Percentiles rank a stretch among this genome's conserved stretches.
Evolutionary conservation across 176 grass and related monocot species (phyloP).

Genomic region (Bothriochloa decipiens): DNA sequence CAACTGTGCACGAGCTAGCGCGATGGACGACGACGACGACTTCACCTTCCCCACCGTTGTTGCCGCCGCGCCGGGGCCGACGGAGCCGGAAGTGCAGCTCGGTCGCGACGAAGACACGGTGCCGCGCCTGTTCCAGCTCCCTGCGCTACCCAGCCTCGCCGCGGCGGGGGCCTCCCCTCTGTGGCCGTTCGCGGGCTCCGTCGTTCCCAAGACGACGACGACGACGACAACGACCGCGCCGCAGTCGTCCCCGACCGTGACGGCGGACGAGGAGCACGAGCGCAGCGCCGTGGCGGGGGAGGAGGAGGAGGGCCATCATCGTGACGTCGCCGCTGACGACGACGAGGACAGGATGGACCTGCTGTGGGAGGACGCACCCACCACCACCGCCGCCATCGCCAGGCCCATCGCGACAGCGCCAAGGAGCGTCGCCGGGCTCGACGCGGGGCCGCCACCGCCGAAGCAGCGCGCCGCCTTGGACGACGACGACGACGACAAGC

Average conservation of each 20-base stretch:
- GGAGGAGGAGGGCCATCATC: too few relatives aligned
- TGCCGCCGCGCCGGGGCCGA: neutral
- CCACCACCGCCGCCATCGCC: too few relatives aligned
- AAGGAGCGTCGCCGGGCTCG: neutral
- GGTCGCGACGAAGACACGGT: neutral
- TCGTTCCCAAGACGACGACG: neutral
- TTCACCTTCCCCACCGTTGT: constrained; percentile 42
- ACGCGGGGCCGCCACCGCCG: neutral
- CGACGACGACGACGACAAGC: neutral
- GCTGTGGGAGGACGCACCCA: constrained; percentile 1
- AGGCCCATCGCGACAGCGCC: neutral
- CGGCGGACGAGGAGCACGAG: neutral
- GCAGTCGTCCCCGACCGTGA: neutral
- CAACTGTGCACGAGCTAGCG: too few relatives aligned
- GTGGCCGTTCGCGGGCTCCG: constrained; percentile 41
- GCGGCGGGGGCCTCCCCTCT: neutral
- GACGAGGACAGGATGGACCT: constrained; percentile 28
- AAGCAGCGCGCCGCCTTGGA: neutral
- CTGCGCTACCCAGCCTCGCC: too few relatives aligned
- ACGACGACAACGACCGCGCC: neutral
- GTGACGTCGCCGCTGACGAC: neutral
- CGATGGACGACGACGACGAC: constrained; percentile 18
- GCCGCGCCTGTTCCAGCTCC: neutral
- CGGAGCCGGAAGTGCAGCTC: neutral
- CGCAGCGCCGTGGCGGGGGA: neutral